Base-by-base conservation (phyloP, 768 basidiomycete species). In the Trametes sanguinea region DNA sequence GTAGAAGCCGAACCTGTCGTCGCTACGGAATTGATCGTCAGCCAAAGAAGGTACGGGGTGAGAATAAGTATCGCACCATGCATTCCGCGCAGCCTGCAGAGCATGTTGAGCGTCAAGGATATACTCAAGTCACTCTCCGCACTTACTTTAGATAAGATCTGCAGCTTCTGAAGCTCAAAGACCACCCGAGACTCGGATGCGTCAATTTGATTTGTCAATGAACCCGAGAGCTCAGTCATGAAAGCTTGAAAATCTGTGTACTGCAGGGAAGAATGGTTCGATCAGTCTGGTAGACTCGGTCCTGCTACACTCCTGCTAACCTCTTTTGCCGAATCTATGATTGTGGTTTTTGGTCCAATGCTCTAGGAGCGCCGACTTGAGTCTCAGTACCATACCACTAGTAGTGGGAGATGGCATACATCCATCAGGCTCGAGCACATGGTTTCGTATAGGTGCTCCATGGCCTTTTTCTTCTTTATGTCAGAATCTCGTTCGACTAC, bases 1-100 rank as follows among this genome's bases (percentile, higher is more conserved):
- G 30, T 58, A 63, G 57, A 54, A 55, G 6, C 27, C 45, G 32
- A 57, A 58, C 6, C 57, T 53, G 22, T 57, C 62, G 32, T 43
- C 48, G 39, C 61, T 63, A 27, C 14, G 35, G 14, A 32, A 4
- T 6, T 37, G 35, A 6, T 11, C 6, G 35, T 37, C 35, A 39
- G 16, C 27, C 27, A 56, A 13, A 11, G 11, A 6, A 8, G 45
- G 3, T 8, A 3, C 10, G n/a, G 44, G 32, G 7, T 22, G 10
- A 37, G 11, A 46, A 9, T 2, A 29, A 17, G 17, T 1, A 14
- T 7, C 54, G 1, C 46, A 62, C 61, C 61, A 62, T 2, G 61
- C 61, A 3, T 33, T 54, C 0, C 35, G 17, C 2, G 57, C 47
- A 14, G 62, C 57, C 56, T 58, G 39, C 7, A 17, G 6, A 1